phyloP scores from a whole-genome alignment of 1,284 basidiomycete species.

The Puccinia hordei region DNA sequence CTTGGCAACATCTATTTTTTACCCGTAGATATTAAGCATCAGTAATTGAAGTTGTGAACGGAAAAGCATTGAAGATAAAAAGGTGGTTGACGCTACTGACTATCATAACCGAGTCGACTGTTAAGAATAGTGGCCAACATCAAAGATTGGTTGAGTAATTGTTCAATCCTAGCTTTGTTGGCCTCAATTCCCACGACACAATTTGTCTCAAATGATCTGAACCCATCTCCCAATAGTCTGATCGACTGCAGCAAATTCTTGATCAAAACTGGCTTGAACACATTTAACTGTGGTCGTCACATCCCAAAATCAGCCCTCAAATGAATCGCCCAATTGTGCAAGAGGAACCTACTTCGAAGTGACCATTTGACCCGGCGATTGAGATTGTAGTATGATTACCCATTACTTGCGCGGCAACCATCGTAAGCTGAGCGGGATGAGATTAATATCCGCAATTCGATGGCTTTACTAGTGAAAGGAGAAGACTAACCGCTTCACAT shows the following conservation, averaged over 20 bases:
- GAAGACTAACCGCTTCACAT: slow-evolving; percentile 74
- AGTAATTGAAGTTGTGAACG: slow-evolving; percentile 51
- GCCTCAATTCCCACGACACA: slow-evolving; percentile 95
- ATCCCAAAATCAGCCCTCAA: not conserved
- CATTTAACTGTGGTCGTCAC: slow-evolving; percentile 71
- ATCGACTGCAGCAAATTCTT: slow-evolving; percentile 97
- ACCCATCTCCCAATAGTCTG: slow-evolving; percentile 86
- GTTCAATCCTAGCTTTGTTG: slow-evolving; percentile 88
- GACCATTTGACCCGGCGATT: slow-evolving; percentile 89
- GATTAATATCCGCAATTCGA: not conserved
- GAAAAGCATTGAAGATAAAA: slow-evolving; percentile 14
- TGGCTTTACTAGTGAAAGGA: not conserved
- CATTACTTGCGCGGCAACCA: slow-evolving; percentile 98
- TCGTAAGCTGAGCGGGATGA: slow-evolving; percentile 69
- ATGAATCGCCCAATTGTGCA: not conserved
- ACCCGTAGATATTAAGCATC: not conserved
- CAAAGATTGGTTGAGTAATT: slow-evolving; percentile 86
- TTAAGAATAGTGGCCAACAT: slow-evolving; percentile 97
- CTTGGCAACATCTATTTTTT: slow-evolving; percentile 80
- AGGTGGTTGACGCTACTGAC: slow-evolving; percentile 64
- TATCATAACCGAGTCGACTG: slow-evolving; percentile 89
- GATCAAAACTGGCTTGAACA: slow-evolving; percentile 98
- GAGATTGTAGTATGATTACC: slow-evolving; percentile 95
- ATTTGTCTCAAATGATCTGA: slow-evolving; percentile 91
- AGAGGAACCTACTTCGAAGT: slow-evolving; percentile 76